These are phyloP conservation scores for Ceratobasidium sp. DNA, from an alignment of 1,284 basidiomycete species.

Conservation along the genomic window DNA sequence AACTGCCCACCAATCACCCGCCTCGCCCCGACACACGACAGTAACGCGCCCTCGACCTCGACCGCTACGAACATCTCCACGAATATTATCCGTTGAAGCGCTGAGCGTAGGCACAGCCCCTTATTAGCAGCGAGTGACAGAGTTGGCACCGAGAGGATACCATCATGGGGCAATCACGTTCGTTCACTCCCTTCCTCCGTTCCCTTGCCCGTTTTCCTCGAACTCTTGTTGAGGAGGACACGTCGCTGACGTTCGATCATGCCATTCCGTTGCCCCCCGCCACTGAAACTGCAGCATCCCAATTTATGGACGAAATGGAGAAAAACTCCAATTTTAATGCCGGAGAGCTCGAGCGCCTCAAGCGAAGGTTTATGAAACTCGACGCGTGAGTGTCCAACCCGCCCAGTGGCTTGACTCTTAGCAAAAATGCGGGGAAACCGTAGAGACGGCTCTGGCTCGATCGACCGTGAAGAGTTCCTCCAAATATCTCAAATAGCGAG, in stretches of 20 bases:
- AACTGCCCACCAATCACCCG: background rate
- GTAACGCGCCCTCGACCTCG: background rate
- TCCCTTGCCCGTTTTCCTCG: conserved; percentile 32
- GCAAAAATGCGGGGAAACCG: conserved; percentile 16
- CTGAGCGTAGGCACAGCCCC: conserved; percentile 26
- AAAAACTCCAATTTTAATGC: conserved; percentile 92
- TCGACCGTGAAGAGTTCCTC: conserved; percentile 98
- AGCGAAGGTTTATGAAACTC: conserved; percentile 99
- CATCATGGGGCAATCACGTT: conserved; percentile 79
- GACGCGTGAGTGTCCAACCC: conserved; percentile 65
- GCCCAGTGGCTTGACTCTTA: background rate
- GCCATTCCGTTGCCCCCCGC: conserved; percentile 35
- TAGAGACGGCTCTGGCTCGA: conserved; percentile 96
- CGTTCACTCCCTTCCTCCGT: conserved; percentile 47
- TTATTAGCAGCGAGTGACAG: background rate
- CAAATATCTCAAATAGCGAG: conserved; percentile 99
- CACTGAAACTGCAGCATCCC: conserved; percentile 64
- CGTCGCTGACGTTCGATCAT: conserved; percentile 39
- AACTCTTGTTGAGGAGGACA: conserved; percentile 11
- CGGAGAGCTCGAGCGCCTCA: conserved; percentile 88
- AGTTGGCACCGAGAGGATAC: background rate
- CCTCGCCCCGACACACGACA: background rate
- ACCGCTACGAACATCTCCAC: background rate
- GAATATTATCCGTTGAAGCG: conserved; percentile 10
- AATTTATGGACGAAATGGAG: conserved; percentile 95